Evolutionary conservation across 2,329 filamentous ascomycete species (phyloP).

Genomic region (Penicillium sp.): DNA sequence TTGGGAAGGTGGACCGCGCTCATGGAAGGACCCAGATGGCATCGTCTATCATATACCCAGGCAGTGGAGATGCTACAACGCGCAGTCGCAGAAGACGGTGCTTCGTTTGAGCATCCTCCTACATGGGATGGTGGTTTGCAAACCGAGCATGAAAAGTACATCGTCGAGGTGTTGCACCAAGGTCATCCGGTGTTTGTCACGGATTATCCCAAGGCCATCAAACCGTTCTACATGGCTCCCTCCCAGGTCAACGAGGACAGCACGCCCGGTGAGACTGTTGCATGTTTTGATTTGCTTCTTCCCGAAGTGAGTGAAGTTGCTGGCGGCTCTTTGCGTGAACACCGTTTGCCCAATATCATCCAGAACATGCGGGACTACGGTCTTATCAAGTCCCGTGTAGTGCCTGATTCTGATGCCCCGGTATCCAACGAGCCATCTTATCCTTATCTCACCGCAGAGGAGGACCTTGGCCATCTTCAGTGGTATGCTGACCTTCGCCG

Average conservation of each 20-base stretch:
- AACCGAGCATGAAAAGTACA: slow-evolving; percentile 88
- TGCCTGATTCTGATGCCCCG: slow-evolving; percentile 22
- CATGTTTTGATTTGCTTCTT: slow-evolving; percentile 88
- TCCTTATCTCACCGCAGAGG: slow-evolving; percentile 39
- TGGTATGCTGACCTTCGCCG: slow-evolving; percentile 89
- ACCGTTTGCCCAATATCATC: slow-evolving; percentile 68
- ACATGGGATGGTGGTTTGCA: slow-evolving; percentile 75
- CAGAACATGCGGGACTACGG: slow-evolving; percentile 71
- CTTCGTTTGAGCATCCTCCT: slow-evolving; percentile 67
- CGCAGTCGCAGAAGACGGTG: slow-evolving; percentile 53
- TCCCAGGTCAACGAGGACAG: slow-evolving; percentile 36
- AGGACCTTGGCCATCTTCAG: slow-evolving; percentile 58
- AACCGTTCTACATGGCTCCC: slow-evolving; percentile 87
- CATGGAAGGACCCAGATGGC: slow-evolving; percentile 62
- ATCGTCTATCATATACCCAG: slow-evolving; percentile 77
- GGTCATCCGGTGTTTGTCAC: slow-evolving; percentile 83
- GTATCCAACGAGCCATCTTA: slow-evolving; percentile 29
- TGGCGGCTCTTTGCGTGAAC: slow-evolving; percentile 86
- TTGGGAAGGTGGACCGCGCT: slow-evolving; percentile 73
- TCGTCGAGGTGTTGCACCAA: slow-evolving; percentile 69
- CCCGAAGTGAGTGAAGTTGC: slow-evolving; percentile 84
- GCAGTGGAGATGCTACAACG: slow-evolving; percentile 70
- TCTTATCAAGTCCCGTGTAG: slow-evolving; percentile 48
- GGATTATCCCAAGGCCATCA: slow-evolving; percentile 83
- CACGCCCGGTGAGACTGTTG: slow-evolving; percentile 60